Percentiles rank a stretch among this genome's conserved stretches.
Evolutionary conservation across 495 filamentous ascomycete genomes (phyloP).

Genomic region (Daldinia grandis): DNA sequence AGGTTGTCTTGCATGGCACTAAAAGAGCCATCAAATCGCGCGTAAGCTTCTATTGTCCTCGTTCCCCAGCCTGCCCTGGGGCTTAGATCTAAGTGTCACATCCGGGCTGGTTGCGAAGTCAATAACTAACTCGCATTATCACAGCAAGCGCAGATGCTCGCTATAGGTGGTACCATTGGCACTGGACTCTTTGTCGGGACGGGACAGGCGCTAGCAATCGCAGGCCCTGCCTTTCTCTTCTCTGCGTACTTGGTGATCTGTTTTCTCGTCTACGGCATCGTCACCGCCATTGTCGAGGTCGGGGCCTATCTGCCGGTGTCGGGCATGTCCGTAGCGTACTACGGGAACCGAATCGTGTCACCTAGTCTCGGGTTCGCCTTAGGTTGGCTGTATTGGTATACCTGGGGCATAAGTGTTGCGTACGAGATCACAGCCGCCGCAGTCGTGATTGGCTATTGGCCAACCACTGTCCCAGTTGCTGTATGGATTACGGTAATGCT

Average conservation of each 20-base stretch:
- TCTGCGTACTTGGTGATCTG: slow-evolving; percentile 50
- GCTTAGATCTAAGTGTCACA: background rate
- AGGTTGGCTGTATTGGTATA: slow-evolving; percentile 68
- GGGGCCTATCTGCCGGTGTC: slow-evolving; percentile 64
- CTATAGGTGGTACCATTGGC: slow-evolving; percentile 68
- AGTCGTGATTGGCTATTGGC: slow-evolving; percentile 60
- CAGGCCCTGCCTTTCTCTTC: slow-evolving; percentile 49
- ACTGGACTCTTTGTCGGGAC: slow-evolving; percentile 58
- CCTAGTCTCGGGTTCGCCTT: slow-evolving; percentile 72
- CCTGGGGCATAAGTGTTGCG: slow-evolving; percentile 45
- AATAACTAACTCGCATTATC: background rate
- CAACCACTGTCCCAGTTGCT: slow-evolving; percentile 52
- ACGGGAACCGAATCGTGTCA: slow-evolving; percentile 35
- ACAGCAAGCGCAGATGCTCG: slow-evolving; percentile 68
- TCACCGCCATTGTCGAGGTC: slow-evolving; percentile 48
- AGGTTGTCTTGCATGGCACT: slow-evolving; percentile 15
- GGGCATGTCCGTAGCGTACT: slow-evolving; percentile 42
- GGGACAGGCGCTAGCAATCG: slow-evolving; percentile 45
- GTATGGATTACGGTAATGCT: slow-evolving; percentile 61
- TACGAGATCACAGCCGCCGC: slow-evolving; percentile 52
- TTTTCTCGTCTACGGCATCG: slow-evolving; percentile 36
- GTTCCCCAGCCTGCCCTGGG: background rate
- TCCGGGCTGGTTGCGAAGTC: background rate
- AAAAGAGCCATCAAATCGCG: slow-evolving; percentile 45
- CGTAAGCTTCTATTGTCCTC: background rate